Conservation (phyloP, 176 grass and related monocot species). For the Pontederia crassipes region DNA sequence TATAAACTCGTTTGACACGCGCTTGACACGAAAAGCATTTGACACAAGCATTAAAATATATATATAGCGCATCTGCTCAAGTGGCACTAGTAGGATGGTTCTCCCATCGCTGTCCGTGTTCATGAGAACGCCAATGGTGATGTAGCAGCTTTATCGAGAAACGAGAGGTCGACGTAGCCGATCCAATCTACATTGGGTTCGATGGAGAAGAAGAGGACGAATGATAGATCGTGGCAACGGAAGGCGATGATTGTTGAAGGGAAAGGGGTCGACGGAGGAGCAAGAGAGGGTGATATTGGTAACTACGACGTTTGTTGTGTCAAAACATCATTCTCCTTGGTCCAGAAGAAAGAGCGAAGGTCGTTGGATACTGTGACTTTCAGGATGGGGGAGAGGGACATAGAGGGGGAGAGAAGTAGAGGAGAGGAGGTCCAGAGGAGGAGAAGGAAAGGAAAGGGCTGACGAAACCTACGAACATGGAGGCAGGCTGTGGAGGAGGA, state of each 20-base stretch:
- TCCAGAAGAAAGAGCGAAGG: conserved; percentile 12
- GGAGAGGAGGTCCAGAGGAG: background rate
- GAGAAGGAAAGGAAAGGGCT: background rate
- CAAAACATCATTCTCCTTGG: conserved; percentile 24
- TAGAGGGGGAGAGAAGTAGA: background rate
- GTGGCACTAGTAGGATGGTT: no score
- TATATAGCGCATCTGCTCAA: no score
- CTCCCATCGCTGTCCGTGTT: no score
- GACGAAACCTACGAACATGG: background rate
- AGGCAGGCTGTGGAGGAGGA: background rate
- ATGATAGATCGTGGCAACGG: conserved; percentile 2
- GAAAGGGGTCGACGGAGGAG: conserved; percentile 8
- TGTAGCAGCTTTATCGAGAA: background rate
- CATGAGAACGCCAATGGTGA: no score
- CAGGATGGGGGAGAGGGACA: background rate
- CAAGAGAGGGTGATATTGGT: conserved; percentile 17
- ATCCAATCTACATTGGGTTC: conserved; percentile 40
- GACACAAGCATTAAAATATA: no score
- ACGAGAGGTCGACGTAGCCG: conserved; percentile 24
- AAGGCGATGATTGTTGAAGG: conserved; percentile 11
- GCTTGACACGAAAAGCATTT: no score
- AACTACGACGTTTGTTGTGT: conserved; percentile 17
- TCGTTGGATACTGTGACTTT: background rate
- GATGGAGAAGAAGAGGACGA: conserved; percentile 39
- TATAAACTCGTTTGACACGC: no score